Conservation (phyloP, 192 early-diverging fungal species). For the Coemansia sp. region DNA sequence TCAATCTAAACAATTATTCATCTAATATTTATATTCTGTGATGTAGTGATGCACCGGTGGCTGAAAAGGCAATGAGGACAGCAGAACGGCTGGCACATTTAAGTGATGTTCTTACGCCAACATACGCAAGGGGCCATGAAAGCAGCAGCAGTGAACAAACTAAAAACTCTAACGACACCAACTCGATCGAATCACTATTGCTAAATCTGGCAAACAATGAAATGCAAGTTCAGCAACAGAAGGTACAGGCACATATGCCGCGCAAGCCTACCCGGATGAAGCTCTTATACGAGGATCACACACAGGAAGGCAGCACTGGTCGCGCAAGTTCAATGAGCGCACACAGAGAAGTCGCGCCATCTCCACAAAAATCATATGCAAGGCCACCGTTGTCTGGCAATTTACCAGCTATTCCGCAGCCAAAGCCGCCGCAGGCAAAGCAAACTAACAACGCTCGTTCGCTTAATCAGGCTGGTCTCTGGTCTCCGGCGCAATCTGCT, state of each 20-base stretch:
- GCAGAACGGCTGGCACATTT: constrained; percentile 50
- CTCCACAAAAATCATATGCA: not conserved
- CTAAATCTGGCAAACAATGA: constrained; percentile 54
- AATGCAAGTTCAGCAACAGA: constrained; percentile 54
- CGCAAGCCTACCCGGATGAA: constrained; percentile 50
- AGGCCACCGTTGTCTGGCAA: not conserved
- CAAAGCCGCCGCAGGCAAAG: not conserved
- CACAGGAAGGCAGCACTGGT: constrained; percentile 25
- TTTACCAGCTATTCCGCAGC: not conserved
- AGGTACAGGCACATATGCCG: constrained; percentile 50
- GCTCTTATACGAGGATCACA: constrained; percentile 52
- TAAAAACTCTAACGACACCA: constrained; percentile 3
- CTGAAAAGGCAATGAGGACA: constrained; percentile 46
- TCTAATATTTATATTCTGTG: not conserved
- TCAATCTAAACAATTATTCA: too few relatives aligned
- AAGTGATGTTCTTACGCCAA: constrained; percentile 49
- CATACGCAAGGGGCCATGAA: constrained; percentile 25
- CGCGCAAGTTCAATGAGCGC: constrained; percentile 25
- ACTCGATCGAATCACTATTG: constrained; percentile 50
- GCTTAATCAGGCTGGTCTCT: constrained; percentile 36
- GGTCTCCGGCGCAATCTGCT: constrained; percentile 24
- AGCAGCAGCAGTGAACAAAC: not conserved
- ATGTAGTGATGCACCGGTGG: constrained; percentile 37
- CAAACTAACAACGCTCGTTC: constrained; percentile 16
- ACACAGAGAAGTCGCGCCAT: constrained; percentile 2